These are phyloP conservation scores for Tolypocladium inflatum DNA, from an alignment of 2,329 filamentous ascomycete species.

Conservation along the genomic window DNA sequence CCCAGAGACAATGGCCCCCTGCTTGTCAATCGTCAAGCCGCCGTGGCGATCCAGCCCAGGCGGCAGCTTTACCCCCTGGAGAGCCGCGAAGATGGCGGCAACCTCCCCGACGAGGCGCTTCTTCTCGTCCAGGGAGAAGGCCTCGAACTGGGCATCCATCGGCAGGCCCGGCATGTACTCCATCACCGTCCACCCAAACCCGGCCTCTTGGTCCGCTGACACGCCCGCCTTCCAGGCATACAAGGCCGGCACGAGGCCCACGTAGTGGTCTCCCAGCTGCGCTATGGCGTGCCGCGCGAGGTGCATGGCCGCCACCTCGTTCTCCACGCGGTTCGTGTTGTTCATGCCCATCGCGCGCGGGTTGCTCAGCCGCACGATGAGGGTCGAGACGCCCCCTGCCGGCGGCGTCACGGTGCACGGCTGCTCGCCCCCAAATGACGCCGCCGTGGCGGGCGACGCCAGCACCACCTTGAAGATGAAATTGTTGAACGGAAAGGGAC, in stretches of 20 bases:
- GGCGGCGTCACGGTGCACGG: background rate
- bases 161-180: conserved; percentile 12
- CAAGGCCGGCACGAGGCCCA: conserved; percentile 1
- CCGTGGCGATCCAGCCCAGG: background rate
- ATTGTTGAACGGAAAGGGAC: conserved; percentile 8
- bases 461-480: conserved; percentile 10
- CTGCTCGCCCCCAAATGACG: background rate
- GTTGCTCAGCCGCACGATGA: conserved; percentile 9
- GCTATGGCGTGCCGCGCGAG: conserved; percentile 10
- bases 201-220: background rate
- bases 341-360: conserved; percentile 3
- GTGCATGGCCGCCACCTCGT: conserved; percentile 15
- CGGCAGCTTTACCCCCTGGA: background rate
- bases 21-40: background rate
- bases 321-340: conserved; percentile 12
- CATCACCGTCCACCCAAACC: conserved; percentile 13
- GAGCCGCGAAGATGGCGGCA: background rate
- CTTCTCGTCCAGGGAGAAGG: background rate
- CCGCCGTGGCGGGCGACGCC: background rate
- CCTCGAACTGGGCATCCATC: background rate
- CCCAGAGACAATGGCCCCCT: conserved; percentile 4
- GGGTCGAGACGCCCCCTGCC: background rate
- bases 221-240: conserved; percentile 10
- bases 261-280: background rate
- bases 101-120: background rate